Percentiles rank a stretch among this genome's conserved stretches.
Evolutionary conservation across 2,329 filamentous ascomycete genomes (phyloP).

Genomic region (Xylaria sp.): DNA sequence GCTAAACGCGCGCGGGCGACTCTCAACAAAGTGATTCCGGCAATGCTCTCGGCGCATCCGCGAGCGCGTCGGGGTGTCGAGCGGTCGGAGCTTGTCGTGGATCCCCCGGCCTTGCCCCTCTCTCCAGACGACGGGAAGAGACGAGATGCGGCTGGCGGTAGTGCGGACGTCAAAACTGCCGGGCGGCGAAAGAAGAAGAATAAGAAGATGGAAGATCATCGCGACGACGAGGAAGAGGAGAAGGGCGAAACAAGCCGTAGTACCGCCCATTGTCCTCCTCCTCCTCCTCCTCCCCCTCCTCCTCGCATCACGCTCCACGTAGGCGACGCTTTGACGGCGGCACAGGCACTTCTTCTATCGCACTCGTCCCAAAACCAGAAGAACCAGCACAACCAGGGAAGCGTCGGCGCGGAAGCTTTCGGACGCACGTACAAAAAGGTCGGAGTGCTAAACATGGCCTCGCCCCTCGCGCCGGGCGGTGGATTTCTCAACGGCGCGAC

Average conservation of each 20-base stretch:
- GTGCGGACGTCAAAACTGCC: background rate
- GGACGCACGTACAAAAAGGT: constrained; percentile 49
- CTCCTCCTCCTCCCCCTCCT: too few relatives aligned
- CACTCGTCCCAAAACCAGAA: constrained; percentile 4
- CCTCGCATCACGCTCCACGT: constrained; percentile 58
- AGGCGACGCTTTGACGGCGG: constrained; percentile 65
- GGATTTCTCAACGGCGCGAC: constrained; percentile 69
- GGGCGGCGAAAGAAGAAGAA: constrained; percentile 2
- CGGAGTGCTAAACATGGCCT: constrained; percentile 72
- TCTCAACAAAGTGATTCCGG: constrained; percentile 68
- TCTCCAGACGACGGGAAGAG: background rate
- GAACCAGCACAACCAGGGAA: background rate
- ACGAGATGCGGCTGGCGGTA: background rate
- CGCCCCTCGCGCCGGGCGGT: constrained; percentile 68
- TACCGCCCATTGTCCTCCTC: background rate
- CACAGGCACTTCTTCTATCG: constrained; percentile 50
- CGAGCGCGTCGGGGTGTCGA: constrained; percentile 66
- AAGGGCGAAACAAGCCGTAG: background rate
- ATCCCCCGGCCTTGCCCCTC: constrained; percentile 40
- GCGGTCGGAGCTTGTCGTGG: constrained; percentile 59
- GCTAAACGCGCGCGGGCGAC: constrained; percentile 66
- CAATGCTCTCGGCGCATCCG: constrained; percentile 62
- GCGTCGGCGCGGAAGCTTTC: too few relatives aligned
- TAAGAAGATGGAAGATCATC: too few relatives aligned
- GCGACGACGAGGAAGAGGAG: background rate